Evolutionary conservation across 257 asterid genomes (phyloP).

Genomic region (Verbena officinalis): DNA sequence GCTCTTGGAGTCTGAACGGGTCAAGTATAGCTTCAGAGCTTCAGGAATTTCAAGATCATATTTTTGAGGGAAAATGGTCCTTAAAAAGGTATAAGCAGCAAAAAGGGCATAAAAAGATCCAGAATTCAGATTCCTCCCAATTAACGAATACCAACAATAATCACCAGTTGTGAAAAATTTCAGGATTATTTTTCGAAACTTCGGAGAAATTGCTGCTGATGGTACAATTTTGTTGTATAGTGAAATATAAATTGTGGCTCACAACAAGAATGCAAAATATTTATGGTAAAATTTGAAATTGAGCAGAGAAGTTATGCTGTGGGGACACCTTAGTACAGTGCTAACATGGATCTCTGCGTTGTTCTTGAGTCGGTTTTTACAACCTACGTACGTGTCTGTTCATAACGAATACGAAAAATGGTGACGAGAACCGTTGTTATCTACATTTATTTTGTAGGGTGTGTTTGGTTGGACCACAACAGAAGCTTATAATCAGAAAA

Average conservation of each 20-base stretch:
- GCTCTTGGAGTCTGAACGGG: constrained; percentile 32
- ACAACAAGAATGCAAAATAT: too few species aligned
- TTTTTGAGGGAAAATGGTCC: neutral
- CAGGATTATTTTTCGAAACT: constrained; percentile 21
- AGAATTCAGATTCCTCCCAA: neutral
- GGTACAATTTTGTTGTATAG: neutral
- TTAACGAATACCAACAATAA: neutral
- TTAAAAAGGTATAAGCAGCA: neutral
- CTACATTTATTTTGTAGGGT: constrained; percentile 3
- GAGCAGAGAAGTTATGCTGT: neutral
- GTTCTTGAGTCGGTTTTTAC: neutral
- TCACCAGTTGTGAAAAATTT: neutral
- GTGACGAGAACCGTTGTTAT: constrained; percentile 18
- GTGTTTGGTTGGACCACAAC: neutral
- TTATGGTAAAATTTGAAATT: neutral
- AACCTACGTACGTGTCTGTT: neutral
- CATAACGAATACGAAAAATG: neutral
- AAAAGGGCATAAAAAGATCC: neutral
- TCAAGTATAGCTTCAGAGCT: constrained; percentile 28
- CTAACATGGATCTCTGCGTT: constrained; percentile 1
- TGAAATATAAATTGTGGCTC: neutral
- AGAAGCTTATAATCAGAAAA: too few species aligned
- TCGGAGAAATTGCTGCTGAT: constrained; percentile 32
- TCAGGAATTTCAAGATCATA: constrained; percentile 15
- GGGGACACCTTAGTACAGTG: neutral